A percentile compares a stretch with the other conserved stretches of the same genome.
Evolutionary conservation across 179 eudicot species (phyloP).

Genomic region (Sideroxylon spinosum): DNA sequence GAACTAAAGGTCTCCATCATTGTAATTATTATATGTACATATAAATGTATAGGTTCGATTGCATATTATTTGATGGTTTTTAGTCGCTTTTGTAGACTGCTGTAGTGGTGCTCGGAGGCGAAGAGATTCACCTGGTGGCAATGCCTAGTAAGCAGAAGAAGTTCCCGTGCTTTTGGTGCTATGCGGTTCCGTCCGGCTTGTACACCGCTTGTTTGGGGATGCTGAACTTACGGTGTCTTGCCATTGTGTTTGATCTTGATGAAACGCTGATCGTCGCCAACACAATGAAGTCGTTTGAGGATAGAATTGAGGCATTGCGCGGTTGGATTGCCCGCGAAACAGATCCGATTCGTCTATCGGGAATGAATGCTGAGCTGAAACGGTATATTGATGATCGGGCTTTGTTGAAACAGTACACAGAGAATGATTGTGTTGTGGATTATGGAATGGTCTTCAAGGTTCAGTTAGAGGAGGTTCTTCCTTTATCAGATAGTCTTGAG

Average conservation of each 20-base stretch:
- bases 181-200: constrained; percentile 47
- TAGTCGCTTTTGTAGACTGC: constrained; percentile 54
- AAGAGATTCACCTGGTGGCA: constrained; percentile 90
- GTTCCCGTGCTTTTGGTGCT: constrained; percentile 95
- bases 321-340: constrained; percentile 61
- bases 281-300: constrained; percentile 89
- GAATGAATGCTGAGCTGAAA: constrained; percentile 78
- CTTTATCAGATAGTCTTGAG: constrained; percentile 40
- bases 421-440: constrained; percentile 57
- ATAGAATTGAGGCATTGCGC: constrained; percentile 65
- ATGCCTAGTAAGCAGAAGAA: constrained; percentile 91
- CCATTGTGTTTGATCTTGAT: constrained; percentile 93
- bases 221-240: constrained; percentile 75
- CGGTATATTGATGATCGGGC: constrained; percentile 72
- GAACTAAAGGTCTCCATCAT: constrained; percentile 51
- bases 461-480: constrained; percentile 68
- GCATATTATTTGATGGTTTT: not conserved
- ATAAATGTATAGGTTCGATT: not conserved
- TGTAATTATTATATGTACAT: not conserved
- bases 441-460: constrained; percentile 51
- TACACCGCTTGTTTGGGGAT: constrained; percentile 63
- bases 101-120: constrained; percentile 59
- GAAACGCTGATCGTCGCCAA: constrained; percentile 94
- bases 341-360: constrained; percentile 58
- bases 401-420: constrained; percentile 71